phyloP scores from a whole-genome alignment of 2,329 filamentous ascomycete genomes.

The Penicillium brevicompactum region DNA sequence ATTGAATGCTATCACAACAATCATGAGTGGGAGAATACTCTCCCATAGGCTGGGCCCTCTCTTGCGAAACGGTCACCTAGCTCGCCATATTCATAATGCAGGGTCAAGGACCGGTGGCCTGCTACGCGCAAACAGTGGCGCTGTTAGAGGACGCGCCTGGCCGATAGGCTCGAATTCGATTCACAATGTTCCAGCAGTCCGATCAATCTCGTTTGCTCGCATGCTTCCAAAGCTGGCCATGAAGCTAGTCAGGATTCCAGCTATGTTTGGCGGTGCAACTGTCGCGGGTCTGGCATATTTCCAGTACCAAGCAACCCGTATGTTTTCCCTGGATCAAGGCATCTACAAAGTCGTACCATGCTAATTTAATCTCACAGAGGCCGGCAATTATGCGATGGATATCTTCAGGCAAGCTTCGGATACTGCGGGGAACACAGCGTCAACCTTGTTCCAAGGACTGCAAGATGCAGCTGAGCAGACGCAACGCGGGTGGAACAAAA shows the following conservation, averaged over 20 bases:
- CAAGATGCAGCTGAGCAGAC: slow-evolving; percentile 79
- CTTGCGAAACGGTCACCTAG: slow-evolving; percentile 61
- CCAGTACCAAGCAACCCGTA: slow-evolving; percentile 92
- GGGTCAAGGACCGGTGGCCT: slow-evolving; percentile 68
- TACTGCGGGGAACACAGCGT: slow-evolving; percentile 68
- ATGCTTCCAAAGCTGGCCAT: slow-evolving; percentile 82
- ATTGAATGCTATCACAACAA: slow-evolving; percentile 43
- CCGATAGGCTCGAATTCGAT: slow-evolving; percentile 76
- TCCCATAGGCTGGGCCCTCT: slow-evolving; percentile 71
- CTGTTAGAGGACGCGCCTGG: slow-evolving; percentile 69
- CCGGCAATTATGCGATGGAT: slow-evolving; percentile 75
- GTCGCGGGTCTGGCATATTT: slow-evolving; percentile 88
- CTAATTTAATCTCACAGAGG: slow-evolving; percentile 52
- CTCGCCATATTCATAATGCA: slow-evolving; percentile 65
- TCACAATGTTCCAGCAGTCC: slow-evolving; percentile 72
- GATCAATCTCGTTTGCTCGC: slow-evolving; percentile 67
- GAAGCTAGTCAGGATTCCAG: slow-evolving; percentile 85
- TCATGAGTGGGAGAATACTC: slow-evolving; percentile 74
- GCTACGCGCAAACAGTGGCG: slow-evolving; percentile 65
- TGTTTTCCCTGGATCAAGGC: slow-evolving; percentile 38
- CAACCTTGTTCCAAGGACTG: slow-evolving; percentile 69
- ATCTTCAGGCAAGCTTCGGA: slow-evolving; percentile 74
- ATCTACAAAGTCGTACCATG: neutral
- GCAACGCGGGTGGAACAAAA: slow-evolving; percentile 77
- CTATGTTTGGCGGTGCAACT: slow-evolving; percentile 86